These are phyloP conservation scores for Monilinia fructicola DNA, from an alignment of 2,329 filamentous ascomycete species.

Conservation along the genomic window DNA sequence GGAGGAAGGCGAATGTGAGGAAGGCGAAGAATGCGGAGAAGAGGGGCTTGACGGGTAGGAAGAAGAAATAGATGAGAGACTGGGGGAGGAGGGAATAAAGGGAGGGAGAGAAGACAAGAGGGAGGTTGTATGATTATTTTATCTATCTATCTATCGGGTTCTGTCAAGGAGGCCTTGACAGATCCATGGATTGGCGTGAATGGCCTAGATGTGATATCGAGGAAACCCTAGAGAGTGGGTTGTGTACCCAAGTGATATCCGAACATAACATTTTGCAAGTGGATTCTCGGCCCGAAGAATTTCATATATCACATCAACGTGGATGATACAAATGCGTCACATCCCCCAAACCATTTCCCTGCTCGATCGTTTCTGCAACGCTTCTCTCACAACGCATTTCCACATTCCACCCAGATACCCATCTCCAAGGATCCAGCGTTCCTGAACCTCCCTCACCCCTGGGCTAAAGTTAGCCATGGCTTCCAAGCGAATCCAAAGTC, in stretches of 20 bases:
- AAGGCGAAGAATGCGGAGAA: slow-evolving; percentile 52
- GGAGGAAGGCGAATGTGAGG: slow-evolving; percentile 58
- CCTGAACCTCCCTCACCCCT: too few relatives aligned
- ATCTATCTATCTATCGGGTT: background rate
- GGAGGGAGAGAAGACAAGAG: background rate
- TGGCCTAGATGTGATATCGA: background rate
- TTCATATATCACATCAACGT: background rate
- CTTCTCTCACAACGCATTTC: background rate
- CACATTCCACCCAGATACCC: too few relatives aligned
- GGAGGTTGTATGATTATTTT: slow-evolving; percentile 2
- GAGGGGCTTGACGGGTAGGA: slow-evolving; percentile 50
- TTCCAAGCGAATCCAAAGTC: too few relatives aligned
- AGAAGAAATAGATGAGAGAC: slow-evolving; percentile 29
- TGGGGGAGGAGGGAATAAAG: background rate
- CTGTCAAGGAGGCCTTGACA: background rate
- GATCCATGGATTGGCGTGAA: background rate
- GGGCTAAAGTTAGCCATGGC: too few relatives aligned
- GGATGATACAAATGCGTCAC: background rate
- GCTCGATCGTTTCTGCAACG: background rate
- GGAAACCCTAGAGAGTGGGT: background rate
- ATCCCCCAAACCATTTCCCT: background rate
- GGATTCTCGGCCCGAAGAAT: background rate
- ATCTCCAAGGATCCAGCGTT: too few relatives aligned
- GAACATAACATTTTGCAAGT: background rate
- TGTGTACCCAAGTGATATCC: slow-evolving; percentile 5